Conservation (phyloP, 2,329 filamentous ascomycete species). For the Chrysoporthe cubensis region DNA sequence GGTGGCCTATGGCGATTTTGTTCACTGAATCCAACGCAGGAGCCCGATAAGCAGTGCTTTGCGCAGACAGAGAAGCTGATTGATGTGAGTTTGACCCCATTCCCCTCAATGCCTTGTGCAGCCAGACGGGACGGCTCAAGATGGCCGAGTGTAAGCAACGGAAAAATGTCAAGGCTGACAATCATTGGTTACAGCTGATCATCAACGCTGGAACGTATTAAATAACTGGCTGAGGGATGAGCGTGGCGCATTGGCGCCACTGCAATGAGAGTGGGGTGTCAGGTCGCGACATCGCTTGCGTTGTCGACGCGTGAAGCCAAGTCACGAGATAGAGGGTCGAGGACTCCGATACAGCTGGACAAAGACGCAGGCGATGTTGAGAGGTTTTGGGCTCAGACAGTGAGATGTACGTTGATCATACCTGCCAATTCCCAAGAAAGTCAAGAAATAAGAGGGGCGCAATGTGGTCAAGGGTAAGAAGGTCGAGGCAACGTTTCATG, state of each 20-base stretch:
- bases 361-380: neutral
- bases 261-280: neutral
- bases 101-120: neutral
- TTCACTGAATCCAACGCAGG: conserved; percentile 48
- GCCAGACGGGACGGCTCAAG: neutral
- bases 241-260: neutral
- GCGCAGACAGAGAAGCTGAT: conserved; percentile 63
- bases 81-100: conserved; percentile 49
- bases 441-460: neutral
- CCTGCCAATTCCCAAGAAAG: neutral
- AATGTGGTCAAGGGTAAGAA: neutral
- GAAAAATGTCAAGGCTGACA: neutral
- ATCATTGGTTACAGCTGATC: conserved; percentile 3
- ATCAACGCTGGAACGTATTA: conserved; percentile 12
- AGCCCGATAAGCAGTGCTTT: conserved; percentile 53
- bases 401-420: neutral
- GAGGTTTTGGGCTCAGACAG: neutral
- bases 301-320: neutral
- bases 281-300: neutral
- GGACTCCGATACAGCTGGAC: neutral
- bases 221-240: neutral
- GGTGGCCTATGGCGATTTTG: conserved; percentile 64
- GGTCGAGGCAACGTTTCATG: neutral
- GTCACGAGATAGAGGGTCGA: neutral
- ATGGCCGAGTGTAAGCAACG: neutral